Evolutionary conservation across 1,284 basidiomycete genomes (phyloP), one percentile per base, ranked within the genome.

Genomic region (Schizophyllum amplum): DNA sequence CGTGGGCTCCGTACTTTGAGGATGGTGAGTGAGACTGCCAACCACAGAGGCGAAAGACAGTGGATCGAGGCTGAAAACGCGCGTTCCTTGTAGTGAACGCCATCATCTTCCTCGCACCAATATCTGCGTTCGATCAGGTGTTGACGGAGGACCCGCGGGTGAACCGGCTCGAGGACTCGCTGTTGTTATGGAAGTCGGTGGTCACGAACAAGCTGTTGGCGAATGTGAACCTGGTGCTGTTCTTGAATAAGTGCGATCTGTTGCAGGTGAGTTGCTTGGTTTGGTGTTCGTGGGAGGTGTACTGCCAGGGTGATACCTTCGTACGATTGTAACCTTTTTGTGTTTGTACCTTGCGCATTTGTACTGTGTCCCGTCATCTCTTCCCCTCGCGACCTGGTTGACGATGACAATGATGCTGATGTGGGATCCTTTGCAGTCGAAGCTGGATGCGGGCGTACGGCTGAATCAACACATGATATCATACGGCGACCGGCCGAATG

Each of bases 1-100:
- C 87, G 1, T 92, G 89, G 89, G 86, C 84, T 22, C 87, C 89
- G 5, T 91, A 89, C 69, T 91, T 91, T 63, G 84, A 88, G 63
- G 84, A 90, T 68, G 86, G 87, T 88, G 62, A 66, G 77, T 66
- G 21, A 27, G 2, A 42, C 25, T 55, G 53, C 54, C 52, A 17
- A 57, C 51, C 57, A 50, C 21, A n/a, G 46, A 21, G 17, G 47
- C 51, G 57, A 58, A n/a, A n/a, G n/a, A n/a, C n/a, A n/a, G n/a
- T n/a, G 54, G 50, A 55, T 57, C 48, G 49, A 46, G 42, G 11
- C 11, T 46, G 11, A 21, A 51, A 26, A 22, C 26, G 24, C 21
- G 53, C 42, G 9, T 46, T 25, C 47, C 22, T 27, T 61, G 52
- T 64, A 90, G 88, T 89, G 33, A 86, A 89, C 66, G 87, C 87